Conservation (phyloP, 768 basidiomycete genomes). For the Naganishia onofrii region DNA sequence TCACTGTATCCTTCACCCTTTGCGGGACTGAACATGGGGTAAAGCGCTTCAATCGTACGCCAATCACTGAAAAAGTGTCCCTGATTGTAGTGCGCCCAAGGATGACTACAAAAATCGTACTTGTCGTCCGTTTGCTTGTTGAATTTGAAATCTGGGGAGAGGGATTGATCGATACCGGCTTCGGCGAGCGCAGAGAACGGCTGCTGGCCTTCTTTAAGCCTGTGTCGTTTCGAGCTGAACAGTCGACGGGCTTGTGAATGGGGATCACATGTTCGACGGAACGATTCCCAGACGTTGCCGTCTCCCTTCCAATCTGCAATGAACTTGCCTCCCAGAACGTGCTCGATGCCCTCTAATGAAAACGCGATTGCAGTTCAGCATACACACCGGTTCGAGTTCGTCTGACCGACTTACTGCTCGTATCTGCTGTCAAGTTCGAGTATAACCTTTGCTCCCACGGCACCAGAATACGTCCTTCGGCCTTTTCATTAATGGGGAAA, state of each 20-base stretch:
- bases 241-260: constrained; percentile 74
- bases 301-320: constrained; percentile 78
- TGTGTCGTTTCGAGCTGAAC: constrained; percentile 68
- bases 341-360: constrained; percentile 57
- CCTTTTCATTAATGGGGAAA: constrained; percentile 86
- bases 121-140: constrained; percentile 61
- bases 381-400: not conserved
- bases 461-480: constrained; percentile 87
- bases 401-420: constrained; percentile 44
- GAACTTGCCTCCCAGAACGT: constrained; percentile 65
- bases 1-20: constrained; percentile 81
- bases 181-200: constrained; percentile 47
- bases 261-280: constrained; percentile 84
- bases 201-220: constrained; percentile 51
- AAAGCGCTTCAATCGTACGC: constrained; percentile 80
- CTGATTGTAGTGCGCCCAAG: constrained; percentile 80
- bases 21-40: constrained; percentile 90
- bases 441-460: constrained; percentile 82
- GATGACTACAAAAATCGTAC: constrained; percentile 74
- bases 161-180: constrained; percentile 53
- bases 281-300: constrained; percentile 88
- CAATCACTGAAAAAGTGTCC: constrained; percentile 98
- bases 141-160: constrained; percentile 64
- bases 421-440: constrained; percentile 65
- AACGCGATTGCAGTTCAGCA: not conserved